Base-by-base conservation (phyloP, 352 stramenopile species). In the Phytophthora palmivora region DNA sequence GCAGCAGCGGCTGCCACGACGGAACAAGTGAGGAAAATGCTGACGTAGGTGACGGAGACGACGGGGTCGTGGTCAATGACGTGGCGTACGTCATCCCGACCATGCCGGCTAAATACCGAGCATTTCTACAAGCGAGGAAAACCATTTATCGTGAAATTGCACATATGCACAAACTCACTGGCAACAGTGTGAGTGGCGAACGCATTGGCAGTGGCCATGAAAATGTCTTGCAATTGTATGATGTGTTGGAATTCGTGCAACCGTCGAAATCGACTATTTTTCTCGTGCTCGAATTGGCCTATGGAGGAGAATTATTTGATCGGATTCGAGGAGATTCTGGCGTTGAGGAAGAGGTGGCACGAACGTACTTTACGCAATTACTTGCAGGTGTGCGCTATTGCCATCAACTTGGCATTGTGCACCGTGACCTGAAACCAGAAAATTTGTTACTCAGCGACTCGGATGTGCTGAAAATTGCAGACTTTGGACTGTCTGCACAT, bases 341-440 rank as follows among this genome's bases (percentile, higher is more conserved):
- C 12, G 78, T 95, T 6, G 78, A 95, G 12, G 92, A 98, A 47
- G 16, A 48, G 0, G 66, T 88, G 1, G 97, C 97, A 49, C 74
- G 85, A 6, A 64, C 61, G 5, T 98, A 97, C 63, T 97, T 98
- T 58, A 72, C 60, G 44, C 94, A 98, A 74, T 78, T 98, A 0
- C 63, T 98, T 16, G 76, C 76, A 1, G 94, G 94, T 7, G 87
- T 98, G 32, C 62, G 88, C 18, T 97, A 96, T 56, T 98, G 91
- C 67, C 93, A 98, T 56, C 78, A 95, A 33, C 69, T 94, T 12
- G 92, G 93, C 21, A 97, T 99, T 51, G 94, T 97, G 18, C 94
- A 98, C 70, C 88, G 94, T 38, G 96, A 99, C 63, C 79, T 99
- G 10, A 99, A 99, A 72, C 96, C 96, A 2, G 96, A 99, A 70